A percentile compares a stretch with the other conserved stretches of the same genome.
Conservation (phyloP, 768 basidiomycete species). For the Suillus brevipes region DNA sequence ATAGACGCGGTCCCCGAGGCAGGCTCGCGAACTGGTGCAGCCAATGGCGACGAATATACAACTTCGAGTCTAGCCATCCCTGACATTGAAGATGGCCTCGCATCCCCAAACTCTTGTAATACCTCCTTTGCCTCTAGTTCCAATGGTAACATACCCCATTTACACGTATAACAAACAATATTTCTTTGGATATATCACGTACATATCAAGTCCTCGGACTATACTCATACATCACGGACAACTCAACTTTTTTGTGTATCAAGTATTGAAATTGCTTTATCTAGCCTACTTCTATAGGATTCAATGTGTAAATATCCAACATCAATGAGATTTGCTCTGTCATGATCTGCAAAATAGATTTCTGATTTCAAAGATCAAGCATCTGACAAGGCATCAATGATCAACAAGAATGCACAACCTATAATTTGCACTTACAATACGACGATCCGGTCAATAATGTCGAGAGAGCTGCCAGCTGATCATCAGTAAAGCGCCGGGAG, state of each 20-base stretch:
- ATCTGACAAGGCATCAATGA: not conserved
- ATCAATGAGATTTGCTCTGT: not conserved
- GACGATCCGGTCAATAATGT: conserved; percentile 85
- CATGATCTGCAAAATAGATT: conserved; percentile 1
- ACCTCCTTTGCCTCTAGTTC: conserved; percentile 27
- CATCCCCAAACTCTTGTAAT: conserved; percentile 6
- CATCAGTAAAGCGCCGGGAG: conserved; percentile 80
- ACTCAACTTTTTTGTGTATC: not conserved
- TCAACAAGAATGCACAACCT: conserved; percentile 18
- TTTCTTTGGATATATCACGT: not conserved
- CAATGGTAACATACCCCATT: conserved; percentile 41
- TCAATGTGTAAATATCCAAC: not conserved
- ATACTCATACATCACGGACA: not conserved
- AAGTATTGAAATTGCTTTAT: not conserved
- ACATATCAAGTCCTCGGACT: conserved; percentile 1
- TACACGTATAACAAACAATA: conserved; percentile 30
- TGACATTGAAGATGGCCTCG: conserved; percentile 43
- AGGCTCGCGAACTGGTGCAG: conserved; percentile 62
- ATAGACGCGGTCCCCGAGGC: conserved; percentile 75
- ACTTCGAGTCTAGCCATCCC: conserved; percentile 46
- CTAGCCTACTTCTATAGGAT: not conserved
- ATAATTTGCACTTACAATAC: conserved; percentile 55
- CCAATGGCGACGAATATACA: conserved; percentile 65
- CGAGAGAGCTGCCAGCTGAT: conserved; percentile 78
- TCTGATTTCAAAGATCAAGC: conserved; percentile 8